phyloP scores from a whole-genome alignment of 2,329 filamentous ascomycete genomes.

The Cladosporium cucumerinum region DNA sequence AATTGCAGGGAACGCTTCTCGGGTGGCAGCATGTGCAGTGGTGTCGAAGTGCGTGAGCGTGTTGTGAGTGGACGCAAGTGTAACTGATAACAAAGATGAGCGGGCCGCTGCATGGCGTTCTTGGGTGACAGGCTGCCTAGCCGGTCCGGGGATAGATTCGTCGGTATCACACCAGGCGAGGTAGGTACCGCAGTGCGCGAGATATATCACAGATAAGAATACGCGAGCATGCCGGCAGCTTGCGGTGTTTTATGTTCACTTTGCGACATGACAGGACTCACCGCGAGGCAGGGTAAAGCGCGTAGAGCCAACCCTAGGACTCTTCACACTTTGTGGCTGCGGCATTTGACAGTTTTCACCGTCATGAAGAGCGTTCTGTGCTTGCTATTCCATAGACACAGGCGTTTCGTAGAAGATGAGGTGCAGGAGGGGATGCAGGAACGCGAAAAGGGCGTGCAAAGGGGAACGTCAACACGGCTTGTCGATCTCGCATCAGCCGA shows the following conservation, averaged over 20 bases:
- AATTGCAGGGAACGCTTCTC: background rate
- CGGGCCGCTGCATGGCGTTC: constrained; percentile 15
- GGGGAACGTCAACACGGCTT: background rate
- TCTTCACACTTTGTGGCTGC: background rate
- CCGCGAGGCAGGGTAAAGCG: background rate
- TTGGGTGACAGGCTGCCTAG: constrained; percentile 9
- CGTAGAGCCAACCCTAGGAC: background rate
- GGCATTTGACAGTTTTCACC: background rate
- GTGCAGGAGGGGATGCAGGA: background rate
- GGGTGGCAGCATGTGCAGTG: background rate
- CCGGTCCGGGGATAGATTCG: background rate
- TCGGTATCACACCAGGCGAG: constrained; percentile 1
- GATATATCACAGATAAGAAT: constrained; percentile 14
- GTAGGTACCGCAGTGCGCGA: background rate
- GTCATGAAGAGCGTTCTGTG: background rate
- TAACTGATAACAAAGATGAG: constrained; percentile 12
- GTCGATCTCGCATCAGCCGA: background rate
- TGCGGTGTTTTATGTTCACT: background rate
- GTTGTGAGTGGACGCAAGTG: constrained; percentile 10
- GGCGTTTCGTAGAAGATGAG: background rate
- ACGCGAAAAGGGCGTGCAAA: background rate
- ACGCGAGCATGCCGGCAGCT: background rate
- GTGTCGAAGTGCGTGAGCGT: background rate
- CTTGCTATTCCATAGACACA: background rate
- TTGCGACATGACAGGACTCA: background rate